Conservation (phyloP, 306 rosid genomes). For the Cyclanthera cordifolia region DNA sequence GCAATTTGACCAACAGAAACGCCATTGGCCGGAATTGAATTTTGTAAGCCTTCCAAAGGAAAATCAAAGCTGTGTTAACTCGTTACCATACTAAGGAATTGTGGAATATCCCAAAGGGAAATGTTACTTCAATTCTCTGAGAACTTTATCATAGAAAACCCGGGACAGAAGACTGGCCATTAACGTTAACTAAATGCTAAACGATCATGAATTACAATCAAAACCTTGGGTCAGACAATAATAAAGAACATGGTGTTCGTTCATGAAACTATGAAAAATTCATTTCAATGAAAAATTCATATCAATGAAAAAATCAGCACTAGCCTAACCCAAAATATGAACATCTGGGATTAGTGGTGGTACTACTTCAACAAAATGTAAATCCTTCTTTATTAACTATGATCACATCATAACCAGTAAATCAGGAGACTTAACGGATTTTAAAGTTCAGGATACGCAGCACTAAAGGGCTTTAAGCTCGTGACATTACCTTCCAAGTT, state of each 20-base stretch:
- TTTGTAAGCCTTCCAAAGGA: slow-evolving; percentile 7
- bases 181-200: neutral
- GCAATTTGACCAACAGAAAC: slow-evolving; percentile 49
- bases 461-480: neutral
- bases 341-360: no score
- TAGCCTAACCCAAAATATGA: no score
- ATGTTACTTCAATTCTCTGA: neutral
- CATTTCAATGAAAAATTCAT: no score
- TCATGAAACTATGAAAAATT: neutral
- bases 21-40: slow-evolving; percentile 10
- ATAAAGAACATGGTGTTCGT: neutral
- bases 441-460: neutral
- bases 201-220: neutral
- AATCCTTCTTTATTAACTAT: no score
- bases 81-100: neutral
- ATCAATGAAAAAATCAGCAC: neutral
- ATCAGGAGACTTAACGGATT: neutral
- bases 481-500: neutral
- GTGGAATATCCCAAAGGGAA: neutral
- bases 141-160: neutral
- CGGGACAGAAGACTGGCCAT: neutral
- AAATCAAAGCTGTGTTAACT: neutral
- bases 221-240: neutral
- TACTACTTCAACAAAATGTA: no score
- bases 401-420: no score